phyloP scores from a whole-genome alignment of 352 stramenopile species.

The Lagenidium giganteum region DNA sequence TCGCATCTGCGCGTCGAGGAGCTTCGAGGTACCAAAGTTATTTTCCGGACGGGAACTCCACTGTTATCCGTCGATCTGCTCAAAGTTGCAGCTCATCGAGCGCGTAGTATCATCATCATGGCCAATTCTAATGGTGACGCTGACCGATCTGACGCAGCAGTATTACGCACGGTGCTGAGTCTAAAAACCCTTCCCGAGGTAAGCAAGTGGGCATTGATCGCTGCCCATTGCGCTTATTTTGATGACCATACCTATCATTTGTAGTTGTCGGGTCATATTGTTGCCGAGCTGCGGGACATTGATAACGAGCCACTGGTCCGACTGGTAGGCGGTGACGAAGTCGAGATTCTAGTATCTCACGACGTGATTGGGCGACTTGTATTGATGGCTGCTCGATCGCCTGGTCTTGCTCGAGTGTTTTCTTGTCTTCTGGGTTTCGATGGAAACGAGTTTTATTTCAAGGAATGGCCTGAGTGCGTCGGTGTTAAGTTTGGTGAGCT shows the following conservation, averaged over 20 bases:
- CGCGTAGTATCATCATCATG: slow-evolving; percentile 81
- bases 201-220: not conserved
- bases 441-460: slow-evolving; percentile 88
- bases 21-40: slow-evolving; percentile 66
- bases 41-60: slow-evolving; percentile 77
- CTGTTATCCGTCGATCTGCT: slow-evolving; percentile 74
- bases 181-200: slow-evolving; percentile 72
- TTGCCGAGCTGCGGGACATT: slow-evolving; percentile 84
- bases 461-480: slow-evolving; percentile 76
- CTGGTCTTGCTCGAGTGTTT: slow-evolving; percentile 70
- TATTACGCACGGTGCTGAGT: slow-evolving; percentile 73
- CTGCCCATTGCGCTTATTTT: too few relatives aligned
- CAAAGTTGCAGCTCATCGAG: slow-evolving; percentile 74
- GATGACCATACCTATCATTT: not conserved
- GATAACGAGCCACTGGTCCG: slow-evolving; percentile 81
- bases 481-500: slow-evolving; percentile 62
- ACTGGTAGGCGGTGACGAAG: slow-evolving; percentile 68
- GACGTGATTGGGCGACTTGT: slow-evolving; percentile 88
- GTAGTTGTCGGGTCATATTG: slow-evolving; percentile 68
- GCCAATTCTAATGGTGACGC: slow-evolving; percentile 62
- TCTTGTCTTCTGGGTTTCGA: slow-evolving; percentile 79
- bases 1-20: slow-evolving; percentile 56
- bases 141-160: slow-evolving; percentile 75
- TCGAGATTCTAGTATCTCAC: slow-evolving; percentile 84
- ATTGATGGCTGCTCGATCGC: slow-evolving; percentile 78